Base-by-base conservation (phyloP, 495 filamentous ascomycete species). In the Chlorociboria aeruginascens region DNA sequence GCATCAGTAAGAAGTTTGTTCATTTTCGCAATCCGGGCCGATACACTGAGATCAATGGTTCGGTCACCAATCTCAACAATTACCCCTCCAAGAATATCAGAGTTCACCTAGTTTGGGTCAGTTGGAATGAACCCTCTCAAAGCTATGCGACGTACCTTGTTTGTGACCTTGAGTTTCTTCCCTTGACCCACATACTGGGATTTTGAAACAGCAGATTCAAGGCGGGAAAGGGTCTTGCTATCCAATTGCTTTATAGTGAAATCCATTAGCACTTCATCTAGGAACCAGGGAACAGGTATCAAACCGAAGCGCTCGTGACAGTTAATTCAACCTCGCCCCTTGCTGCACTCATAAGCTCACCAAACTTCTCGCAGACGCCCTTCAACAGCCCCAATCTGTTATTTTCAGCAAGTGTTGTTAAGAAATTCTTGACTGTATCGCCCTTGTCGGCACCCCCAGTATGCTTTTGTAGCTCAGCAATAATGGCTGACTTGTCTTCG, bases 1-100 rank as follows among this genome's bases (percentile, higher is more conserved):
- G 84, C 77, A 72, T 98, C 93, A 52, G 77, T 87, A 60, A 98
- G 82, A 63, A 95, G 82, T 82, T 98, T 98, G 85, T 97, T 98
- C 81, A 97, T 83, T 78, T 88, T 93, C 66, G 85, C 74, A 69
- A 98, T 84, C 79, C 87, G 92, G 62, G 86, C 72, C 11, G 92
- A 92, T 57, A 98, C 87, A 71, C 83, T 89, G 50, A 96, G 83
- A 69, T 98, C 92, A 62, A 98, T 92, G 62, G 92, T 97, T 60
- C 93, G 84, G 75, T 95, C 93, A 60, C 89, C 89, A 58, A 98
- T 85, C 68, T 98, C 90, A 60, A 98, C 92, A 52, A 98, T 68
- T 43, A 98, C 82, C 16, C 92, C 92, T 42, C 92, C 92, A 48
- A 93, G 67, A 61, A 97, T 92, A 36, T 95, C 90, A 49, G 90